A percentile compares a stretch with the other conserved stretches of the same genome.
phyloP scores from a whole-genome alignment of 306 rosid species.

The Rosa lucieae region DNA sequence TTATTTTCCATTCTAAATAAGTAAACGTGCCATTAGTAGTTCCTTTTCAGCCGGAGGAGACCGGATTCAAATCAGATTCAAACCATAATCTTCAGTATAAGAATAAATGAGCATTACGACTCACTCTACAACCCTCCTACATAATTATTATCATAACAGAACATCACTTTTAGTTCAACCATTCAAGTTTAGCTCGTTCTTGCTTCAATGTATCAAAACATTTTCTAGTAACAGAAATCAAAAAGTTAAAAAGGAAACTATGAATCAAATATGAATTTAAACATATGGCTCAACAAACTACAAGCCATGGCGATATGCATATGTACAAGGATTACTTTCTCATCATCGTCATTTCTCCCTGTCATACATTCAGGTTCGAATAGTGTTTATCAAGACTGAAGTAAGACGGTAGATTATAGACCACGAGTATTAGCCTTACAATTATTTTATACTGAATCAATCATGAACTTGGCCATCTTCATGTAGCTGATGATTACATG shows the following conservation, averaged over 20 bases:
- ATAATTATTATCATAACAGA: too few relatives aligned
- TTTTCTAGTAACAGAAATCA: too few relatives aligned
- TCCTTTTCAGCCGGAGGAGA: too few relatives aligned
- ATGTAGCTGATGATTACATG: background rate
- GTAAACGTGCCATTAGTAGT: too few relatives aligned
- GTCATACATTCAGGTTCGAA: background rate
- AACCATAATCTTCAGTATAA: too few relatives aligned
- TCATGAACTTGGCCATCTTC: background rate
- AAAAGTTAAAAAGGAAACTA: background rate
- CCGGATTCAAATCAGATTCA: too few relatives aligned
- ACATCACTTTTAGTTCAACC: too few relatives aligned
- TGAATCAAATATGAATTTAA: background rate
- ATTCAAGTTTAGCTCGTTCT: too few relatives aligned
- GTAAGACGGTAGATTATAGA: background rate
- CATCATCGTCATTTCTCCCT: background rate
- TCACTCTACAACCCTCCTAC: too few relatives aligned
- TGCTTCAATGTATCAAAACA: too few relatives aligned
- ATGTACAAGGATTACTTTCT: background rate
- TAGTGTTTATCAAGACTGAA: background rate
- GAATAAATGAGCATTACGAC: too few relatives aligned
- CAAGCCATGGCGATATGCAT: background rate
- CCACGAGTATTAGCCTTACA: background rate
- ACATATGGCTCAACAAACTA: background rate
- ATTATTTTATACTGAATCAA: slow-evolving; percentile 3
- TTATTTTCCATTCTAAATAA: too few relatives aligned